phyloP scores from a whole-genome alignment of 2,329 filamentous ascomycete species.

The Botrytis fragariae region DNA sequence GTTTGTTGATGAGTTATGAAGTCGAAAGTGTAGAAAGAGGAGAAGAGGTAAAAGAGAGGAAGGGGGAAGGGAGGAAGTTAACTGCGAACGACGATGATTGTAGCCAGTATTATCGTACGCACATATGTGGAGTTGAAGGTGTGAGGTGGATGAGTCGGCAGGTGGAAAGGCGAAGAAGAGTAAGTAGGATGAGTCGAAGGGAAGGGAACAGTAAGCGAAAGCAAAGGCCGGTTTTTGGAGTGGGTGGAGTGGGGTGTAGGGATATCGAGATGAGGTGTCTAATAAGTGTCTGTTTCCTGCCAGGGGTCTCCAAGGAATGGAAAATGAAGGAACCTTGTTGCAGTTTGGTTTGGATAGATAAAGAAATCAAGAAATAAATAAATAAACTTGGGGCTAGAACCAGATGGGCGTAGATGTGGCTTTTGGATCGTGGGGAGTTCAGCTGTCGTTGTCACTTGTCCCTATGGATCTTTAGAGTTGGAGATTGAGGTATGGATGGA shows the following conservation, averaged over 20 bases:
- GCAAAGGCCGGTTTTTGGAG: background rate
- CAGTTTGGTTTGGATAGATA: background rate
- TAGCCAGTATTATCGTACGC: conserved; percentile 34
- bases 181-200: conserved; percentile 20
- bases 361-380: background rate
- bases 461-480: no score
- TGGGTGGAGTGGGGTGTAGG: conserved; percentile 5
- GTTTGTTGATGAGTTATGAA: conserved; percentile 16
- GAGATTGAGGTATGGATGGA: background rate
- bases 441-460: no score
- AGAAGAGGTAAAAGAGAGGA: conserved; percentile 37
- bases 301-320: background rate
- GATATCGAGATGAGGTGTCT: conserved; percentile 17
- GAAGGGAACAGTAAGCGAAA: conserved; percentile 10
- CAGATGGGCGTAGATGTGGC: background rate
- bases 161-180: conserved; percentile 13
- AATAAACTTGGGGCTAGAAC: background rate
- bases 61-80: conserved; percentile 37
- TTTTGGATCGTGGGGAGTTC: background rate
- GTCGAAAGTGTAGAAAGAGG: conserved; percentile 26
- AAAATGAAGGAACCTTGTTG: background rate
- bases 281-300: background rate
- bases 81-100: conserved; percentile 36
- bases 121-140: conserved; percentile 23
- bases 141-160: conserved; percentile 22